phyloP scores from a whole-genome alignment of 768 basidiomycete species.

The Macrolepiota dolichaula region DNA sequence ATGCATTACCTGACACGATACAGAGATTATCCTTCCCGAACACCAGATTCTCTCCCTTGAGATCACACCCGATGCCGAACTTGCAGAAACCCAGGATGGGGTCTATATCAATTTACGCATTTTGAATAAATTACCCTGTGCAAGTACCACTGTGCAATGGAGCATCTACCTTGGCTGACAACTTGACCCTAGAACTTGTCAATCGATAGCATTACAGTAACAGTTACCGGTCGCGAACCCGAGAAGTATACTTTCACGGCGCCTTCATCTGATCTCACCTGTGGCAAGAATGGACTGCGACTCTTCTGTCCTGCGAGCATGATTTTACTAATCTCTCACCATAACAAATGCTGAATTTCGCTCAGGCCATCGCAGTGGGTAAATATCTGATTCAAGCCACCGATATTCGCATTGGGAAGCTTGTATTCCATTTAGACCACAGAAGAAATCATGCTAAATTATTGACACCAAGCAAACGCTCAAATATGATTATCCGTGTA shows the following conservation, averaged over 20 bases:
- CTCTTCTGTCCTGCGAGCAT: slow-evolving; percentile 71
- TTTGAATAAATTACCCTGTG: slow-evolving; percentile 71
- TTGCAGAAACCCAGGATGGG: slow-evolving; percentile 64
- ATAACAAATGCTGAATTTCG: slow-evolving; percentile 2
- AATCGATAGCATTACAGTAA: slow-evolving; percentile 58
- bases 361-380: slow-evolving; percentile 68
- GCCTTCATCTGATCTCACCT: slow-evolving; percentile 37
- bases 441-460: slow-evolving; percentile 34
- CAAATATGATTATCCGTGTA: slow-evolving; percentile 47
- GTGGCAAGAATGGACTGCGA: slow-evolving; percentile 56
- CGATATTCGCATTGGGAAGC: slow-evolving; percentile 60
- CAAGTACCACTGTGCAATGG: slow-evolving; percentile 33
- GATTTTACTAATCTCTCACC: not conserved
- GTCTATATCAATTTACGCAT: slow-evolving; percentile 57
- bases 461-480: slow-evolving; percentile 19
- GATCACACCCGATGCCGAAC: slow-evolving; percentile 41
- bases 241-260: slow-evolving; percentile 58
- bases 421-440: slow-evolving; percentile 66
- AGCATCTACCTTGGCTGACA: slow-evolving; percentile 8
- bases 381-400: slow-evolving; percentile 64
- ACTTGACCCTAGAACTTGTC: slow-evolving; percentile 45
- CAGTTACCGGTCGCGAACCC: slow-evolving; percentile 59
- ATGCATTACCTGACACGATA: not conserved
- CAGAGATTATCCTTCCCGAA: slow-evolving; percentile 61
- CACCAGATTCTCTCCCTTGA: slow-evolving; percentile 65